Evolutionary conservation across 2,329 filamentous ascomycete genomes (phyloP).

Genomic region (Arthrinium puccinioides): DNA sequence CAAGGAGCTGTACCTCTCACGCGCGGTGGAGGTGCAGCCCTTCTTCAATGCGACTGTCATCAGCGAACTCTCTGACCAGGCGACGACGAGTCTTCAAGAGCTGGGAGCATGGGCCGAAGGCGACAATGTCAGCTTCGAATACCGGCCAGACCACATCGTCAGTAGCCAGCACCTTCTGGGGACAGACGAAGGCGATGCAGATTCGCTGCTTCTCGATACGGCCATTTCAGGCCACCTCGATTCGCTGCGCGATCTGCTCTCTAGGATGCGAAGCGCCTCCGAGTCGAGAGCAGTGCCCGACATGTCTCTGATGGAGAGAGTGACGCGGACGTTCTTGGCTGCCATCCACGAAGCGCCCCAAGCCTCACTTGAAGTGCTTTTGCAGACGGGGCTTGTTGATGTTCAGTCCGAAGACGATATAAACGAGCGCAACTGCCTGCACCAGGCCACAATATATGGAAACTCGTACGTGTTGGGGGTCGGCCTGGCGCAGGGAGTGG

Average conservation of each 20-base stretch:
- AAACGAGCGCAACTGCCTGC: slow-evolving; percentile 92
- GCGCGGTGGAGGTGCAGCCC: slow-evolving; percentile 93
- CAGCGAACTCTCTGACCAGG: slow-evolving; percentile 92
- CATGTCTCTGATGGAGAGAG: slow-evolving; percentile 57
- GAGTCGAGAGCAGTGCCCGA: slow-evolving; percentile 42
- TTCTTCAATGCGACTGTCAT: slow-evolving; percentile 98
- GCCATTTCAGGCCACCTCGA: slow-evolving; percentile 75
- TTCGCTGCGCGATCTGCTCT: slow-evolving; percentile 73
- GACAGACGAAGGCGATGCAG: slow-evolving; percentile 83
- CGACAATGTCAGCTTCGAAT: slow-evolving; percentile 79
- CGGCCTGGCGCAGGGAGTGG: slow-evolving; percentile 68
- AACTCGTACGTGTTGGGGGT: slow-evolving; percentile 70
- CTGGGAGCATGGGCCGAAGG: slow-evolving; percentile 96
- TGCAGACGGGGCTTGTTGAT: slow-evolving; percentile 78
- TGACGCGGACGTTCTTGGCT: slow-evolving; percentile 85
- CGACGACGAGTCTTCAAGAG: slow-evolving; percentile 91
- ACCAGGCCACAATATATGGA: slow-evolving; percentile 94
- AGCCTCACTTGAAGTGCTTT: slow-evolving; percentile 65
- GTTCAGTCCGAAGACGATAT: slow-evolving; percentile 95
- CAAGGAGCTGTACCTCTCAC: slow-evolving; percentile 92
- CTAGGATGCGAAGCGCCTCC: slow-evolving; percentile 53
- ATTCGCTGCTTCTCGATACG: slow-evolving; percentile 80
- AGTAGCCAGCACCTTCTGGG: slow-evolving; percentile 60
- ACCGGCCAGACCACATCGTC: slow-evolving; percentile 52
- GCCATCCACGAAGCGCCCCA: slow-evolving; percentile 81